These are phyloP conservation scores for Kalanchoe fedtschenkoi DNA, from an alignment of 164 flowering plant species.

Conservation along the genomic window DNA sequence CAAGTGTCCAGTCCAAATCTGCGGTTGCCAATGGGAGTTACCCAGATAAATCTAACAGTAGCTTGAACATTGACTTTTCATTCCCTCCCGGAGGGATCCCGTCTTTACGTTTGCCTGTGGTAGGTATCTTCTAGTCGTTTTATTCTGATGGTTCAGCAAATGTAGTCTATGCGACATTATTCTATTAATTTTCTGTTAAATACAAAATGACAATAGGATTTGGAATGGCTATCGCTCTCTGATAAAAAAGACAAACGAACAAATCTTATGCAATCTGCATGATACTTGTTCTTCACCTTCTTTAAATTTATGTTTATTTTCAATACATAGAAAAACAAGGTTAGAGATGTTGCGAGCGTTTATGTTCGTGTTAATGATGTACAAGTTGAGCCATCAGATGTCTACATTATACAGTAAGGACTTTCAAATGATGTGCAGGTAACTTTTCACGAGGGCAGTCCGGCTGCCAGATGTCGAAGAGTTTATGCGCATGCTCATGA, in stretches of 20 bases:
- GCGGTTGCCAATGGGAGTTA: constrained; percentile 67
- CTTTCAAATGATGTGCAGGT: constrained; percentile 33
- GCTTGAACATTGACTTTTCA: constrained; percentile 41
- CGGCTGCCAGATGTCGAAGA: constrained; percentile 85
- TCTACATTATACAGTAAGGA: not conserved
- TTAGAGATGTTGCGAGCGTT: not conserved
- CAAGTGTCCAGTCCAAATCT: constrained; percentile 45
- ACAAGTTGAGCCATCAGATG: not conserved
- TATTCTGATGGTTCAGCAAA: not conserved
- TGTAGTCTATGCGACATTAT: not conserved
- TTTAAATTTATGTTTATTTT: not conserved
- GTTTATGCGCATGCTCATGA: constrained; percentile 99
- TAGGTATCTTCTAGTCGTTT: constrained; percentile 47
- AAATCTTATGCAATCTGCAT: not conserved
- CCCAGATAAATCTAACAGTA: constrained; percentile 31
- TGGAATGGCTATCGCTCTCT: not conserved
- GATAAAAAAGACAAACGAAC: not conserved
- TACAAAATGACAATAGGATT: not conserved
- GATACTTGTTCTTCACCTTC: not conserved
- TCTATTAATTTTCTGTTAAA: not conserved
- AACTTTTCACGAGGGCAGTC: constrained; percentile 73
- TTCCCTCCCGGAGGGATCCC: constrained; percentile 73
- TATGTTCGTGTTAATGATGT: not conserved
- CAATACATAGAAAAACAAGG: not conserved
- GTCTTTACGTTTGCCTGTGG: constrained; percentile 84